Conservation (phyloP, 2,329 filamentous ascomycete genomes). For the Alternaria sp. region DNA sequence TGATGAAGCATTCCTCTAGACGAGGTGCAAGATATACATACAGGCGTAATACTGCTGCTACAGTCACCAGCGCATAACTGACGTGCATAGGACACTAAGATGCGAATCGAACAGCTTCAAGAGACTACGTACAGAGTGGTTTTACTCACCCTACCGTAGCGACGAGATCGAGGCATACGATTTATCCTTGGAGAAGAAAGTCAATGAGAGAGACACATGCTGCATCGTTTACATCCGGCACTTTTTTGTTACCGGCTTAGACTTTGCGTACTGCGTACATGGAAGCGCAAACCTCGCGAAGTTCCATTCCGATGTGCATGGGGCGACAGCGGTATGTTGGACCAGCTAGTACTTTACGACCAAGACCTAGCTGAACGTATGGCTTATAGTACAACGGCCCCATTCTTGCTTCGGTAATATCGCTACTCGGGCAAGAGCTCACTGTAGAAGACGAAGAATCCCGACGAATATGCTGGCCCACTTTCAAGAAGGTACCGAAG, state of each 20-base stretch:
- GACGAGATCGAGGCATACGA: not conserved
- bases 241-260: slow-evolving; percentile 13
- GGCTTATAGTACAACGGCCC: slow-evolving; percentile 20
- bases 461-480: not conserved
- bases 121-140: slow-evolving; percentile 8
- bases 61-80: not conserved
- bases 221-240: slow-evolving; percentile 23
- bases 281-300: slow-evolving; percentile 13
- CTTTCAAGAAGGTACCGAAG: not conserved
- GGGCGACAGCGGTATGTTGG: slow-evolving; percentile 17
- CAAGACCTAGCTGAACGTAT: not conserved
- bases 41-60: not conserved
- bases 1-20: slow-evolving; percentile 7
- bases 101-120: not conserved
- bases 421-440: not conserved
- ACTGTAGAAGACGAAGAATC: not conserved
- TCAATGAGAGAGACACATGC: not conserved
- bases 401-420: slow-evolving; percentile 17
- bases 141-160: slow-evolving; percentile 9
- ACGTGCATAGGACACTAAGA: not conserved
- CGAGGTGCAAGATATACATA: slow-evolving; percentile 11
- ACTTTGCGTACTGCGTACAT: slow-evolving; percentile 26
- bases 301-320: slow-evolving; percentile 9
- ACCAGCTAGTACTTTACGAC: not conserved
- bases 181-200: not conserved